A percentile compares a stretch with the other conserved stretches of the same genome.
phyloP scores from a whole-genome alignment of 1,139 yeast species.

The Zygosaccharomyces sapae region DNA sequence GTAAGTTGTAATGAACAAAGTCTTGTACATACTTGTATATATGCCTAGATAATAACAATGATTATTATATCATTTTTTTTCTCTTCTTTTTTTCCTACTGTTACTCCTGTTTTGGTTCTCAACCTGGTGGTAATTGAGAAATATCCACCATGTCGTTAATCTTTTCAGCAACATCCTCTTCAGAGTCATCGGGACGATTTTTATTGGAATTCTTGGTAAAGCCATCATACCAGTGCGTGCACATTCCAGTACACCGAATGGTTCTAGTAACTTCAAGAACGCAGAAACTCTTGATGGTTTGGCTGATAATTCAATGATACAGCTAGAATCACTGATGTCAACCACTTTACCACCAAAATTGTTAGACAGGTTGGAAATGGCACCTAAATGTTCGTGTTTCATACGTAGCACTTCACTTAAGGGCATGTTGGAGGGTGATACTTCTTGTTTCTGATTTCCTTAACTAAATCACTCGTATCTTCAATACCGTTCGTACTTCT shows the following conservation, averaged over 20 bases:
- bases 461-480: constrained; percentile 28
- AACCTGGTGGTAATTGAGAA: constrained; percentile 90
- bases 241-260: constrained; percentile 92
- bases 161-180: constrained; percentile 45
- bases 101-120: too few relatives aligned
- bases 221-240: constrained; percentile 99
- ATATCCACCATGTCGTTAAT: constrained; percentile 53
- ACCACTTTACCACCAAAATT: constrained; percentile 92
- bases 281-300: constrained; percentile 87
- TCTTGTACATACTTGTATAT: constrained; percentile 10
- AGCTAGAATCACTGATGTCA: constrained; percentile 89
- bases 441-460: constrained; percentile 42
- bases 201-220: constrained; percentile 86
- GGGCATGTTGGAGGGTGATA: constrained; percentile 88
- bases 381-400: constrained; percentile 83
- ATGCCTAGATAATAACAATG: constrained; percentile 1
- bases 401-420: constrained; percentile 92
- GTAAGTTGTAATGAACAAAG: constrained; percentile 19
- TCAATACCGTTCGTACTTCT: constrained; percentile 33
- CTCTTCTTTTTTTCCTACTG: too few relatives aligned
- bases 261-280: constrained; percentile 83
- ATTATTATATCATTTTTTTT: neutral
- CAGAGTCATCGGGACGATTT: constrained; percentile 46
- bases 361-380: constrained; percentile 71
- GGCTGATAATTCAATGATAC: constrained; percentile 90